Evolutionary conservation across 257 asterid species (phyloP).

Genomic region (Nicotiana noctiflora): DNA sequence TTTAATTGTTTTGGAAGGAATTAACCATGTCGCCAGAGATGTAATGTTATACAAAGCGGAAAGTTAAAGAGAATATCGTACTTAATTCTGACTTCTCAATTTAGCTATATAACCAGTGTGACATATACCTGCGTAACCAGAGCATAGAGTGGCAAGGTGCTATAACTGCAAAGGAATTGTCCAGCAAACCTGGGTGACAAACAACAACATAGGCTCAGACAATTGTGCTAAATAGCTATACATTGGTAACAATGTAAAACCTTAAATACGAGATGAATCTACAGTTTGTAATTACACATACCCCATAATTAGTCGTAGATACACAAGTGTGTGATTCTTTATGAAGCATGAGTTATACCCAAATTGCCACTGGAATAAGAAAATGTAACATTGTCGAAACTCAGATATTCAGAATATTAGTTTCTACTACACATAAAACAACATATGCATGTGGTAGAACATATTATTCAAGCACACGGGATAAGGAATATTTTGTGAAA

Average conservation of each 20-base stretch:
- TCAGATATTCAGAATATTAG: neutral
- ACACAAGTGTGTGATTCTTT: slow-evolving; percentile 65
- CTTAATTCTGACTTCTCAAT: neutral
- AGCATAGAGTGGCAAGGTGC: slow-evolving; percentile 91
- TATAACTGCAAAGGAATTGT: slow-evolving; percentile 85
- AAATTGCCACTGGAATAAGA: slow-evolving; percentile 84
- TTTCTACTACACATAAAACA: neutral
- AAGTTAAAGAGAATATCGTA: neutral
- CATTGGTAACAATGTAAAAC: neutral
- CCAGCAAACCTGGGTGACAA: slow-evolving; percentile 55
- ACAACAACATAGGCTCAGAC: neutral
- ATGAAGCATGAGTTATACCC: slow-evolving; percentile 96
- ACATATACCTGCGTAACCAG: slow-evolving; percentile 73
- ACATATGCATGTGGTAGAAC: neutral
- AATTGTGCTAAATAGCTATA: neutral
- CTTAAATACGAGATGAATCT: neutral
- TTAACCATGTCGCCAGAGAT: neutral
- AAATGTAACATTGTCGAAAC: slow-evolving; percentile 13
- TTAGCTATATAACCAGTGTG: neutral
- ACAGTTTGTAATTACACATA: slow-evolving; percentile 21
- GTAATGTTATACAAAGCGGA: neutral
- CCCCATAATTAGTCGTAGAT: slow-evolving; percentile 81
- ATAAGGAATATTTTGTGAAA: neutral
- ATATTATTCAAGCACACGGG: neutral
- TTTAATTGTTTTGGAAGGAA: neutral